A percentile compares a stretch with the other conserved stretches of the same genome.
These are phyloP conservation scores for Limtongozyma cylindracea DNA, from an alignment of 805 yeast species.

Conservation along the genomic window DNA sequence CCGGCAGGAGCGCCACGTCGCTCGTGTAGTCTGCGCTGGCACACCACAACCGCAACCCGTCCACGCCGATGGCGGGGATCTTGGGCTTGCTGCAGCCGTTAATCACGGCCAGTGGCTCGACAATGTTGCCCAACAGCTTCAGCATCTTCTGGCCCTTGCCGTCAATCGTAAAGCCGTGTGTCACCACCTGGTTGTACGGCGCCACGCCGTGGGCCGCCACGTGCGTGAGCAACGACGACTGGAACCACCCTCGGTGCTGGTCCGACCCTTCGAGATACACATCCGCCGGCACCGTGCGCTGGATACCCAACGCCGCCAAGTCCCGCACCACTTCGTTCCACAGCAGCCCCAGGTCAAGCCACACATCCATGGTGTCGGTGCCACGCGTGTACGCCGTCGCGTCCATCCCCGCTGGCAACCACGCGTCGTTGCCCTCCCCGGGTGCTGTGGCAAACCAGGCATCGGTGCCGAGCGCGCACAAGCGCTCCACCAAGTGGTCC, in stretches of 20 bases:
- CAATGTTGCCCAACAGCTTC: slow-evolving; percentile 68
- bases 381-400: slow-evolving; percentile 33
- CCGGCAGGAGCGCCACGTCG: slow-evolving; percentile 56
- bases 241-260: slow-evolving; percentile 99
- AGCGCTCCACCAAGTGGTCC: slow-evolving; percentile 23
- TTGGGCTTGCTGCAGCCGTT: slow-evolving; percentile 22
- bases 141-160: slow-evolving; percentile 81
- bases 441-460: slow-evolving; percentile 74
- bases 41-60: slow-evolving; percentile 76
- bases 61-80: slow-evolving; percentile 53
- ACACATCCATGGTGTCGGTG: slow-evolving; percentile 89
- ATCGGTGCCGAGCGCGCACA: slow-evolving; percentile 39
- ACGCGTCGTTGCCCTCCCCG: slow-evolving; percentile 25
- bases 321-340: too few species aligned
- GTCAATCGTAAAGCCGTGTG: slow-evolving; percentile 89
- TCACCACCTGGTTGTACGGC: slow-evolving; percentile 56
- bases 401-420: slow-evolving; percentile 40
- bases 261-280: slow-evolving; percentile 94
- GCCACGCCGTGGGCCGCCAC: slow-evolving; percentile 16
- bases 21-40: slow-evolving; percentile 72
- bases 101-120: slow-evolving; percentile 43
- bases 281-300: slow-evolving; percentile 24
- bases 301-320: slow-evolving; percentile 12
- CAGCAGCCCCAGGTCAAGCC: slow-evolving; percentile 95
- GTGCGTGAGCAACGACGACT: slow-evolving; percentile 67